Conservation (phyloP, 306 rosid species). For the Lathyrus oleraceus region DNA sequence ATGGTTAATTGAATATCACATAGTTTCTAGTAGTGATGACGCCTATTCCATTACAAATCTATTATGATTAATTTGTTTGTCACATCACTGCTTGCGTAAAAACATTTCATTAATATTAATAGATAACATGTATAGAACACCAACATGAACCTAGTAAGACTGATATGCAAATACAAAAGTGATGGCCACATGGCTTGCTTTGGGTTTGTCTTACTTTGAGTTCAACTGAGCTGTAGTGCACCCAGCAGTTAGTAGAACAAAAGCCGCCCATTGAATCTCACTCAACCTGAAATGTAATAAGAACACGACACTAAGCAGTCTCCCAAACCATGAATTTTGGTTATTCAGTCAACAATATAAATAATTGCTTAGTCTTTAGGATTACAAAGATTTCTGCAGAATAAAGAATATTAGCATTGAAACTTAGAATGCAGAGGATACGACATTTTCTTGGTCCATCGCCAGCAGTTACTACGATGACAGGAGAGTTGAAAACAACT, state of each 20-base stretch:
- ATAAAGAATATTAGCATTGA: slow-evolving; percentile 19
- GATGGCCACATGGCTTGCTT: slow-evolving; percentile 19
- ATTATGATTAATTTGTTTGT: slow-evolving; percentile 1
- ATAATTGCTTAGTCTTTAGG: slow-evolving; percentile 13
- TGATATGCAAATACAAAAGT: slow-evolving; percentile 29
- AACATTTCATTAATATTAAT: slow-evolving; percentile 13
- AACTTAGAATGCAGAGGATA: slow-evolving; percentile 13
- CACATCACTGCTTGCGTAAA: not conserved
- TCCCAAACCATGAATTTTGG: slow-evolving; percentile 25
- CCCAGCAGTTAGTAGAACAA: slow-evolving; percentile 85
- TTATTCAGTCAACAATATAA: slow-evolving; percentile 11
- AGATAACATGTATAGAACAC: slow-evolving; percentile 26
- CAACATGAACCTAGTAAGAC: slow-evolving; percentile 24
- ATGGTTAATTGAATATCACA: slow-evolving; percentile 1
- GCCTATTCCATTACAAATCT: slow-evolving; percentile 11
- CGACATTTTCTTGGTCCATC: slow-evolving; percentile 9
- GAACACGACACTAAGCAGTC: slow-evolving; percentile 33
- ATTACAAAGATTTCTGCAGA: slow-evolving; percentile 3
- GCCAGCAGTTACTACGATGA: slow-evolving; percentile 25
- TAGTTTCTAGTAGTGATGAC: slow-evolving; percentile 5
- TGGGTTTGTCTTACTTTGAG: slow-evolving; percentile 63
- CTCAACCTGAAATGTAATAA: slow-evolving; percentile 69
- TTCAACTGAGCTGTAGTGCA: slow-evolving; percentile 94
- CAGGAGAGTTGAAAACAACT: slow-evolving; percentile 9
- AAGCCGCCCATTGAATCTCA: slow-evolving; percentile 98